phyloP scores from a whole-genome alignment of 805 yeast genomes.

The Starmerella khaoyaiensis region DNA sequence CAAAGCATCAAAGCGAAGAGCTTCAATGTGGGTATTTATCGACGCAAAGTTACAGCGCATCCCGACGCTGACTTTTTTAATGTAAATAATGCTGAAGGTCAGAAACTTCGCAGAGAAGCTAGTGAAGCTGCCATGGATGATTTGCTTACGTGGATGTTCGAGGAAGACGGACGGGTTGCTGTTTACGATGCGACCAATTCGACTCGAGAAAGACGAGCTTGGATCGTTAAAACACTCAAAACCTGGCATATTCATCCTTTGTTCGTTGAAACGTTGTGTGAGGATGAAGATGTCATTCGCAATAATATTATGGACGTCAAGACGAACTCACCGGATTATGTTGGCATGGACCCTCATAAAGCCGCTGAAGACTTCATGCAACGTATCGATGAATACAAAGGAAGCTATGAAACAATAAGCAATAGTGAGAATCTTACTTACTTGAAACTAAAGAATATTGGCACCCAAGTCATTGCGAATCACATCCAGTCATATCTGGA shows the following conservation, averaged over 20 bases:
- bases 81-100: constrained; percentile 50
- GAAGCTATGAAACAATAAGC: constrained; percentile 62
- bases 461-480: constrained; percentile 78
- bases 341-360: constrained; percentile 49
- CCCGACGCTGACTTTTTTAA: constrained; percentile 73
- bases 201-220: constrained; percentile 55
- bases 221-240: constrained; percentile 35
- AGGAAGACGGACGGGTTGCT: constrained; percentile 77
- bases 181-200: constrained; percentile 90
- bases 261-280: constrained; percentile 86
- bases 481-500: constrained; percentile 78
- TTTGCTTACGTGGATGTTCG: constrained; percentile 75
- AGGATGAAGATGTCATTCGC: constrained; percentile 62
- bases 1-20: constrained; percentile 72
- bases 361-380: constrained; percentile 61
- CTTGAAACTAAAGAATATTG: constrained; percentile 76
- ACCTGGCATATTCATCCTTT: constrained; percentile 62
- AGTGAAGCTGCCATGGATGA: constrained; percentile 60
- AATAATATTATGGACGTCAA: constrained; percentile 78
- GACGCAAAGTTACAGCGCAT: constrained; percentile 48
- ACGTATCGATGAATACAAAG: constrained; percentile 63
- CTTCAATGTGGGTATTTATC: constrained; percentile 78
- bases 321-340: constrained; percentile 74
- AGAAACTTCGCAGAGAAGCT: constrained; percentile 51
- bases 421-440: constrained; percentile 47